Percentiles rank a stretch among this genome's conserved stretches.
Evolutionary conservation across 1,284 basidiomycete species (phyloP).

Genomic region (Puccinia hordei): DNA sequence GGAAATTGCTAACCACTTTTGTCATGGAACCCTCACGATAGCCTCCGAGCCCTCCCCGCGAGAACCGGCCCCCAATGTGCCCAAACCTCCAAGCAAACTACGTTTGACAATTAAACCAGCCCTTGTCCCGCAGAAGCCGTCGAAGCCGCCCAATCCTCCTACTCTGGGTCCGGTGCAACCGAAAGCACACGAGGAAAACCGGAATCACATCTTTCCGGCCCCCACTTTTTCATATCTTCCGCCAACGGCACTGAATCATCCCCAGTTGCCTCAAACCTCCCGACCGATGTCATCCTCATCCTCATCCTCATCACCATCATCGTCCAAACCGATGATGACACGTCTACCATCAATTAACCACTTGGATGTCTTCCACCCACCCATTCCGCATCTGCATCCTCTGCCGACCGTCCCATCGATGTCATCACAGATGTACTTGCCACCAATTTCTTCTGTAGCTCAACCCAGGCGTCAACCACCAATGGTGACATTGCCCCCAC

Average conservation of each 20-base stretch:
- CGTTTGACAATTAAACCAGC: conserved; percentile 45
- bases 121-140: neutral
- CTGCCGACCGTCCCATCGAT: conserved; percentile 32
- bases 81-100: conserved; percentile 34
- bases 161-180: conserved; percentile 3
- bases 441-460: conserved; percentile 34
- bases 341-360: conserved; percentile 48
- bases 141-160: conserved; percentile 2
- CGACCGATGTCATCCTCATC: conserved; percentile 49
- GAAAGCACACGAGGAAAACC: conserved; percentile 8
- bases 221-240: conserved; percentile 37
- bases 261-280: conserved; percentile 24
- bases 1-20: neutral
- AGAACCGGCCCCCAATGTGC: conserved; percentile 12
- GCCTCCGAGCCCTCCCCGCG: neutral
- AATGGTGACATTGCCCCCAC: conserved; percentile 1
- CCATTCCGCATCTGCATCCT: conserved; percentile 40
- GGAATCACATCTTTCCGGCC: conserved; percentile 10
- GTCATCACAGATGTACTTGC: conserved; percentile 24
- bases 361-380: conserved; percentile 40
- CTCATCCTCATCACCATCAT: conserved; percentile 30
- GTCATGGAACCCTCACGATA: neutral
- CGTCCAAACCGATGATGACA: conserved; percentile 42
- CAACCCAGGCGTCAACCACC: conserved; percentile 20
- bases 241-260: conserved; percentile 8